These are phyloP conservation scores for Myxozyma neotropica DNA, from an alignment of 805 yeast genomes.

Conservation along the genomic window DNA sequence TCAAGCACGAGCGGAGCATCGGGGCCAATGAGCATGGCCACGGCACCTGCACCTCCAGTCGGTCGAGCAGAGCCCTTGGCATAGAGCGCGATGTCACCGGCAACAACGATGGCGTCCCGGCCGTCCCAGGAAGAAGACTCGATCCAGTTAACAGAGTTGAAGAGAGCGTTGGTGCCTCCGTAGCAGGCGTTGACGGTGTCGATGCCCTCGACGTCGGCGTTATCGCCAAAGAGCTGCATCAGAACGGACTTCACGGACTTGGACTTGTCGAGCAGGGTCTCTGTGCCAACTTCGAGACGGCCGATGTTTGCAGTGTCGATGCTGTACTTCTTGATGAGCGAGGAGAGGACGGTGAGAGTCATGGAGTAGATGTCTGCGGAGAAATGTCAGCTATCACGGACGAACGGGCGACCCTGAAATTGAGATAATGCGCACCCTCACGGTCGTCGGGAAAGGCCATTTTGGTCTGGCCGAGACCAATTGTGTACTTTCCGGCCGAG, in stretches of 20 bases:
- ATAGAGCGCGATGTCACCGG: constrained; percentile 97
- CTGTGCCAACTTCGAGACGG: constrained; percentile 97
- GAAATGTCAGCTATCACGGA: background rate
- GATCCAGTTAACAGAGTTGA: constrained; percentile 93
- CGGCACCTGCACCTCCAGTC: constrained; percentile 98
- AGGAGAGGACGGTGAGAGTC: constrained; percentile 82
- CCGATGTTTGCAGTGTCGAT: constrained; percentile 83
- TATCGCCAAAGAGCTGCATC: constrained; percentile 89
- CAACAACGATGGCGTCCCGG: constrained; percentile 92
- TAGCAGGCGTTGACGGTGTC: constrained; percentile 97
- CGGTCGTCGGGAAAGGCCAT: constrained; percentile 97
- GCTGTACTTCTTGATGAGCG: constrained; percentile 75
- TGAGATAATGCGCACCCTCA: too few relatives aligned
- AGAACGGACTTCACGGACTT: constrained; percentile 94
- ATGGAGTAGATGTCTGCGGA: constrained; percentile 85
- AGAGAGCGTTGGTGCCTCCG: constrained; percentile 95
- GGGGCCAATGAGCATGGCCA: constrained; percentile 93
- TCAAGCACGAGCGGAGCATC: constrained; percentile 97
- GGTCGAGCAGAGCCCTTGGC: constrained; percentile 98
- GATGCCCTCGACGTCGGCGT: constrained; percentile 90
- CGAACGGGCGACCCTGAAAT: too few relatives aligned
- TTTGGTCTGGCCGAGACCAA: constrained; percentile 97
- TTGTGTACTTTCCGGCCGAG: constrained; percentile 93
- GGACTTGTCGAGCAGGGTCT: constrained; percentile 93
- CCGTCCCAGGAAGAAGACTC: constrained; percentile 98